These are phyloP conservation scores for Beta vulgaris DNA, from an alignment of 148 eudicot genomes.

Conservation along the genomic window DNA sequence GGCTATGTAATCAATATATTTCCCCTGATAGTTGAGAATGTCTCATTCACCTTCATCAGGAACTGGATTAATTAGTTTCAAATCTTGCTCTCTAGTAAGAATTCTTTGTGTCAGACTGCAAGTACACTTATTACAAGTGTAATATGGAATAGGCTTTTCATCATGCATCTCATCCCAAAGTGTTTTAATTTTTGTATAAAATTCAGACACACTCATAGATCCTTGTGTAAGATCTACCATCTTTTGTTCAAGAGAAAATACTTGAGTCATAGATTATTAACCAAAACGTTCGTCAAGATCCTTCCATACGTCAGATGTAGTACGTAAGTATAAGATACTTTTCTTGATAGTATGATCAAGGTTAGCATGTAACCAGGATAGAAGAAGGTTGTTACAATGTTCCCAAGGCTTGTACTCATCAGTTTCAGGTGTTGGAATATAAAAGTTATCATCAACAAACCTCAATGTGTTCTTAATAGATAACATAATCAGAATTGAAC, in stretches of 20 bases:
- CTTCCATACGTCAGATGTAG: background rate
- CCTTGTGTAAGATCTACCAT: background rate
- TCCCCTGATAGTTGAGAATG: no score
- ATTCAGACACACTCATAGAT: background rate
- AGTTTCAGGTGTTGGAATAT: background rate
- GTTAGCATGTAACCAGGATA: background rate
- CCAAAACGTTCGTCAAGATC: background rate
- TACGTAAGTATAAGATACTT: no score
- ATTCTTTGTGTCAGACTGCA: background rate
- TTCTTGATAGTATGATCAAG: background rate
- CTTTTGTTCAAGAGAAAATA: background rate
- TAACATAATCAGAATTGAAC: background rate
- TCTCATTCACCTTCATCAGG: no score
- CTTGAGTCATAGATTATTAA: background rate
- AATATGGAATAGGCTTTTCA: no score
- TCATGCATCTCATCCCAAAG: background rate
- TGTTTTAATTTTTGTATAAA: background rate
- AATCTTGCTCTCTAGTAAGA: background rate
- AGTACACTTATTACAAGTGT: background rate
- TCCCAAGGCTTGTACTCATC: background rate
- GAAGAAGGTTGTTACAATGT: background rate
- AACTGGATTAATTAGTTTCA: no score
- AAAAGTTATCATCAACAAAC: background rate
- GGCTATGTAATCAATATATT: no score
- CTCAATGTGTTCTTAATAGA: background rate